phyloP scores from a whole-genome alignment of 2,329 filamentous ascomycete species.

The Phialophora expanda region DNA sequence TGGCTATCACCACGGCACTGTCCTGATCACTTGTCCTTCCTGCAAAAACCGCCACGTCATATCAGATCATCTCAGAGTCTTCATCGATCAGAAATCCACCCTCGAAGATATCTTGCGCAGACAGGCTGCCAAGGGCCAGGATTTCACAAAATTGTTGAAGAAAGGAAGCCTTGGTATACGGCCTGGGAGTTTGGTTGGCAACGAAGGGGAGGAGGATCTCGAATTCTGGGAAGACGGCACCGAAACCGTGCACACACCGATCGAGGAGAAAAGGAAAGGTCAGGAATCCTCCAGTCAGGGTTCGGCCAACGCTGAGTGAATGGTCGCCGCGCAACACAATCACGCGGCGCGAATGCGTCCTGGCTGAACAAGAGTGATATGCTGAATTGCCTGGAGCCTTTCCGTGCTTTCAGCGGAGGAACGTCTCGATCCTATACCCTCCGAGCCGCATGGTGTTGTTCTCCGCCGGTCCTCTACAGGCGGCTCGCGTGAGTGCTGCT shows the following conservation, averaged over 20 bases:
- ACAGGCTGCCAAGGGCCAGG: conserved; percentile 57
- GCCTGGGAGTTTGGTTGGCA: conserved; percentile 61
- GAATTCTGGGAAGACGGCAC: conserved; percentile 86
- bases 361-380: background rate
- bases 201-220: conserved; percentile 75
- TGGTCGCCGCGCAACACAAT: background rate
- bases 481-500: background rate
- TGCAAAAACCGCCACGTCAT: conserved; percentile 92
- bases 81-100: conserved; percentile 50
- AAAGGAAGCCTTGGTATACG: conserved; percentile 73
- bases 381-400: background rate
- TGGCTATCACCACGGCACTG: conserved; percentile 88
- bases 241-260: conserved; percentile 42
- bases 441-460: too few species aligned
- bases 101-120: conserved; percentile 51
- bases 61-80: conserved; percentile 78
- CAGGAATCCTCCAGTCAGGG: background rate
- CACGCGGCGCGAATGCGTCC: background rate
- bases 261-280: conserved; percentile 10
- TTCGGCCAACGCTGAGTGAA: background rate
- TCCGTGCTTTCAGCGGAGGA: background rate
- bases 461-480: background rate
- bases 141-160: conserved; percentile 68
- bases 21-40: conserved; percentile 83
- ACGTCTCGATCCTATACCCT: background rate